Evolutionary conservation across 2,329 filamentous ascomycete species (phyloP).

Genomic region (Exophiala mesophila): DNA sequence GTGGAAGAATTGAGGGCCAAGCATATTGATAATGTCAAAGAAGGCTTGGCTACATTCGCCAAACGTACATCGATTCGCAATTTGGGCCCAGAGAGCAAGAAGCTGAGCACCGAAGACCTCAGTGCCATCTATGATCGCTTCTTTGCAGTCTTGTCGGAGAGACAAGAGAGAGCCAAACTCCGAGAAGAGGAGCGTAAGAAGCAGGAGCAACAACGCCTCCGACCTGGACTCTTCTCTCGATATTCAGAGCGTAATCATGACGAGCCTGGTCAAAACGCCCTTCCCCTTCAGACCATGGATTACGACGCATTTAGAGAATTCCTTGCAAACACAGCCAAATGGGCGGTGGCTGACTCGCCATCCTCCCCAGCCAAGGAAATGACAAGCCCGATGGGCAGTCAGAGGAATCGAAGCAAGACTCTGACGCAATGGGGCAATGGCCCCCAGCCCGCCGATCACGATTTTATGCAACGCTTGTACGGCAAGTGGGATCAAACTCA

Average conservation of each 20-base stretch:
- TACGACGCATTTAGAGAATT: constrained; percentile 96
- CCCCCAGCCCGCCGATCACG: constrained; percentile 79
- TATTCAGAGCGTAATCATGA: constrained; percentile 21
- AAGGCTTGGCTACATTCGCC: constrained; percentile 94
- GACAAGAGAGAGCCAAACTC: constrained; percentile 74
- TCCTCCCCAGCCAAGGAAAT: constrained; percentile 43
- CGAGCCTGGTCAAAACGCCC: constrained; percentile 58
- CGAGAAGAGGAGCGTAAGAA: constrained; percentile 68
- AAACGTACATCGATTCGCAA: constrained; percentile 96
- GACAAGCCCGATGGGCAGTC: constrained; percentile 38
- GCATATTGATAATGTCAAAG: constrained; percentile 90
- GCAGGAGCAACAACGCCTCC: constrained; percentile 54
- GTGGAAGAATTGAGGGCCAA: constrained; percentile 84
- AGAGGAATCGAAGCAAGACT: constrained; percentile 47
- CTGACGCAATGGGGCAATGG: constrained; percentile 55
- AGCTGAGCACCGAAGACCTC: constrained; percentile 77
- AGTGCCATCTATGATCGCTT: constrained; percentile 91
- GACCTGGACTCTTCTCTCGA: constrained; percentile 19
- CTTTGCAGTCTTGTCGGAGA: constrained; percentile 85
- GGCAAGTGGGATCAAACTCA: constrained; percentile 79
- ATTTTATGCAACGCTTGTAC: constrained; percentile 87
- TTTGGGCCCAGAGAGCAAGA: constrained; percentile 90
- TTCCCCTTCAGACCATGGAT: constrained; percentile 65
- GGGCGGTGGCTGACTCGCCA: constrained; percentile 86
- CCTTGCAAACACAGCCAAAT: constrained; percentile 79